Base-by-base conservation (phyloP, 768 basidiomycete genomes). In the Termitomyces sp. region DNA sequence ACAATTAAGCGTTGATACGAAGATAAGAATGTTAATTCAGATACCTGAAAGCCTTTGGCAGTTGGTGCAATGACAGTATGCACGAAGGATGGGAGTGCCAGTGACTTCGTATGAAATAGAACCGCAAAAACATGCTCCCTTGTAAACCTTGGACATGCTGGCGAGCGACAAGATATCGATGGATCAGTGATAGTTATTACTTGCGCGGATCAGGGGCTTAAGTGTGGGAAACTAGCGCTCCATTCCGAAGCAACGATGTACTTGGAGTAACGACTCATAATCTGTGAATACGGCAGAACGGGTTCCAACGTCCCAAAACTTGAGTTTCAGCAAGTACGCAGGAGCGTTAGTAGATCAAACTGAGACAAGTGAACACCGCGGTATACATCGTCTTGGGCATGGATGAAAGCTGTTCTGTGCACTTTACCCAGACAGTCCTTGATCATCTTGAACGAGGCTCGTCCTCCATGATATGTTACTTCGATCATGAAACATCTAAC, bases 11-110 rank as follows among this genome's bases (percentile, higher is more conserved):
- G 1, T 18, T 16, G 12, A 40, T 41, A 44, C 36, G 13, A 49
- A 28, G 43, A 53, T 49, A n/a, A 49, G 35, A 48, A 38, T 41
- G 47, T 51, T 43, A 50, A 53, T 6, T 32, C 30, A 36, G 74
- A 58, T 66, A 81, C 86, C 83, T 63, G 72, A 82, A 53, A 87
- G 67, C 43, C 80, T 74, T 69, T 89, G 88, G 65, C 88, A 90
- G n/a, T 79, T 68, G 4, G 83, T 84, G 66, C 88, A 90, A 65
- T 89, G 88, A 62, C 86, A 89, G 65, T 83, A 88, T 5, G 83
- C 86, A 61, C 81, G 82, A 36, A 83, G 71, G 4, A 81, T 63
- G 0, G 87, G 85, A 36, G 67, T 69, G 1, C 81, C 82, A 12
- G 68, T 69, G 2, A 85, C 74, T 50, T 73, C 60, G 61, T 83